Conservation (phyloP, 176 grass and related monocot species). For the Secale cereale region DNA sequence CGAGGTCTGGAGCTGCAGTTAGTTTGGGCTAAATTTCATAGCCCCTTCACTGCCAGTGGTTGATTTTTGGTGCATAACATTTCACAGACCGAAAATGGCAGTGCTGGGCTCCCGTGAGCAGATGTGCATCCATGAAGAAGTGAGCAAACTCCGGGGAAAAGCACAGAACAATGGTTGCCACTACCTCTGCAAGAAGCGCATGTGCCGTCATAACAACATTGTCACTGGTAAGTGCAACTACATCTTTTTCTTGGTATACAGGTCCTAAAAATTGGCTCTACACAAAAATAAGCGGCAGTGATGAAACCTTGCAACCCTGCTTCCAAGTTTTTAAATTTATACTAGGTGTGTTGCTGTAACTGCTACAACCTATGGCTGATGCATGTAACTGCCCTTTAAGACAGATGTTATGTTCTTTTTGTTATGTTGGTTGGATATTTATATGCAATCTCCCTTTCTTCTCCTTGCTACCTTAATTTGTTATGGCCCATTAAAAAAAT, state of each 20-base stretch:
- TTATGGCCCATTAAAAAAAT: not conserved
- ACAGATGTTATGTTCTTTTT: not conserved
- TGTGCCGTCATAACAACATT: conserved; percentile 53
- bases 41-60: not conserved
- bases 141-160: conserved; percentile 59
- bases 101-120: conserved; percentile 89
- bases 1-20: not conserved
- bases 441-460: not conserved
- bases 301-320: not conserved
- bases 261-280: not conserved
- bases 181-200: conserved; percentile 79
- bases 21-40: not conserved
- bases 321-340: conserved; percentile 9
- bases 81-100: conserved; percentile 85
- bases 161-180: conserved; percentile 87
- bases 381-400: conserved; percentile 13
- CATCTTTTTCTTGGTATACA: not conserved
- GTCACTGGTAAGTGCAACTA: conserved; percentile 58
- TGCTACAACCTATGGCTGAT: not conserved
- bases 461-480: not conserved
- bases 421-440: not conserved
- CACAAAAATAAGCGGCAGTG: conserved; percentile 1
- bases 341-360: not conserved
- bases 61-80: not conserved
- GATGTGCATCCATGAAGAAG: conserved; percentile 93